Conservation (phyloP, 495 filamentous ascomycete genomes). For the Tuber borchii region DNA sequence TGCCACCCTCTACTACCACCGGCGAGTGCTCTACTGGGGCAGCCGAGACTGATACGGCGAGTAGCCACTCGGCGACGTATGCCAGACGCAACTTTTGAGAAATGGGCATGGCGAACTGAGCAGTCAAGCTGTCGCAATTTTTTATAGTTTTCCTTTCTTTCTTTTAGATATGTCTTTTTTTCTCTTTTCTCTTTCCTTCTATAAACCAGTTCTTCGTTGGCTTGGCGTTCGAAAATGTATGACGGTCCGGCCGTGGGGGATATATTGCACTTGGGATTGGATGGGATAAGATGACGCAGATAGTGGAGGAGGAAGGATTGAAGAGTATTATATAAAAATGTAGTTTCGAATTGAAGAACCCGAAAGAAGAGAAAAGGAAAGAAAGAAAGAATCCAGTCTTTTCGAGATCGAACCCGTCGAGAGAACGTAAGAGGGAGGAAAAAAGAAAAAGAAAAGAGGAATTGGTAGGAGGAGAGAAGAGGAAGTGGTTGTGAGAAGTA, state of each 20-base stretch:
- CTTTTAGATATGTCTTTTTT: neutral
- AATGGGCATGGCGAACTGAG: slow-evolving; percentile 12
- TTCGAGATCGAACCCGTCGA: slow-evolving; percentile 12
- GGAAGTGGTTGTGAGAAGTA: neutral
- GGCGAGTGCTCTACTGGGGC: slow-evolving; percentile 15
- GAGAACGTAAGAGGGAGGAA: slow-evolving; percentile 6
- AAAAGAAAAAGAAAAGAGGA: neutral
- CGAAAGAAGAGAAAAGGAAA: neutral
- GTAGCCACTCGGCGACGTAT: slow-evolving; percentile 9
- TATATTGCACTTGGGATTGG: neutral
- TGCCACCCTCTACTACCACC: neutral
- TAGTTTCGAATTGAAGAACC: neutral
- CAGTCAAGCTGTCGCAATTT: slow-evolving; percentile 33
- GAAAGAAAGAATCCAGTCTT: slow-evolving; percentile 11
- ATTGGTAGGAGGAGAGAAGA: neutral
- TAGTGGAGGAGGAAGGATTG: neutral
- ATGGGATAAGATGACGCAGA: neutral
- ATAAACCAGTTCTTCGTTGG: neutral
- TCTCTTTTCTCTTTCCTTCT: neutral
- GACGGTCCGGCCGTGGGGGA: slow-evolving; percentile 30
- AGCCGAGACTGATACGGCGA: slow-evolving; percentile 11
- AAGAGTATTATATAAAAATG: slow-evolving; percentile 1
- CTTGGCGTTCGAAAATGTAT: slow-evolving; percentile 6
- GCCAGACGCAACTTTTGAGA: slow-evolving; percentile 11
- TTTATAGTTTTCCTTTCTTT: neutral